Base-by-base conservation (phyloP, 73 alveolate genomes). In the Paramecium caudatum region DNA sequence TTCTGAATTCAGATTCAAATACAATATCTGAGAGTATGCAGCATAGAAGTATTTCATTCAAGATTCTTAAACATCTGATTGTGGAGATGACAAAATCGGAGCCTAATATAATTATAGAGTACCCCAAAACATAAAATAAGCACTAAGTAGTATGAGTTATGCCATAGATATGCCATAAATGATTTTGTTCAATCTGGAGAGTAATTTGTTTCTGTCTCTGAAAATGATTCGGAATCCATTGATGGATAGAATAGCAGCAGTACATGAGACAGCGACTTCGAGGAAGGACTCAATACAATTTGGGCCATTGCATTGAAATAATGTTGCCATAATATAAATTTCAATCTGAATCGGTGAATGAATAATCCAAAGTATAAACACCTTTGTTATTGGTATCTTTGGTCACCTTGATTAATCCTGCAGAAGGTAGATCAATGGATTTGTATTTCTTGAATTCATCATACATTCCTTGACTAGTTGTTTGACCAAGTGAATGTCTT, bases 41-140 rank as follows among this genome's bases (percentile, higher is more conserved):
- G 32, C 88, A 74, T 74, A 74, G 32, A 13, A 74, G 55, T 21
- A 74, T 74, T 45, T 74, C 88, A 45, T 74, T 74, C 47, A 74
- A 74, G 16, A 74, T 74, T 74, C 88, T 74, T 1, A 74, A 25
- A 45, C 88, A 74, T 74, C 88, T 74, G 32, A 74, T 74, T 10
- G 39, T 74, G 16, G 88, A 74, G 43, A 74, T 74, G 1, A 74
- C 88, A 74, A 74, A 74, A 74, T 74, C 88, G 21, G 88, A 74
- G 16, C 88, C 88, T 74, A 41, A 15, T 10, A 34, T 39, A 74
- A 17, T 37, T 10, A 39, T 4, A 65, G 34, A 5, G 17, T 74
- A 74, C 88, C 88, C 88, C 88, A 74, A 41, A 74, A 74, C 5
- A 43, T 43, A 43, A 74, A 74, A 74, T 74, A 74, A 16, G 68